These are phyloP conservation scores for Cladosporium cucumerinum DNA, from an alignment of 2,329 filamentous ascomycete genomes.

Conservation along the genomic window DNA sequence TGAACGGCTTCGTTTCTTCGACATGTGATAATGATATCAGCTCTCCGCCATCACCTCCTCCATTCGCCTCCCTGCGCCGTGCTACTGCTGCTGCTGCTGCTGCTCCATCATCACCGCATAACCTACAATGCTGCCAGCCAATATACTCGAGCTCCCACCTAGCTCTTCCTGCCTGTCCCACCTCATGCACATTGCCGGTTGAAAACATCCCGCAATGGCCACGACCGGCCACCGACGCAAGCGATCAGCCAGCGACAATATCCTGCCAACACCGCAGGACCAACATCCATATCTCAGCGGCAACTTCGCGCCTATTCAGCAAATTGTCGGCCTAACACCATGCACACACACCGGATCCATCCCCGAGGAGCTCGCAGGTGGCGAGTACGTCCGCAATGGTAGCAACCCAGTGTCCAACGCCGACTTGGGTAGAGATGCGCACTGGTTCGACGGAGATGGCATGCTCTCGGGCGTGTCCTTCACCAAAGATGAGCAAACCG, in stretches of 20 bases:
- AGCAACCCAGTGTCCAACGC: conserved; percentile 64
- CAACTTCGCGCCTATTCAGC: conserved; percentile 66
- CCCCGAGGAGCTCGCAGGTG: conserved; percentile 62
- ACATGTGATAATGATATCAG: conserved; percentile 18
- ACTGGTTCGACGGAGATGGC: conserved; percentile 74
- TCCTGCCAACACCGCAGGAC: conserved; percentile 31
- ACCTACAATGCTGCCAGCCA: not conserved
- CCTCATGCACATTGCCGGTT: not conserved
- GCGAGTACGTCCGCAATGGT: conserved; percentile 70
- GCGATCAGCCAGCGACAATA: conserved; percentile 27
- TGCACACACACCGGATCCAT: conserved; percentile 58
- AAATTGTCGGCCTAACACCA: conserved; percentile 53
- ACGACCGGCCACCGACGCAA: conserved; percentile 32
- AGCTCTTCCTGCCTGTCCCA: not conserved
- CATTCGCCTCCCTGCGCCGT: not conserved
- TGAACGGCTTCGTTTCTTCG: not conserved
- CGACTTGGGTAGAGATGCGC: conserved; percentile 59
- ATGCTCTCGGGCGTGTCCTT: conserved; percentile 70
- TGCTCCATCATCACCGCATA: not conserved
- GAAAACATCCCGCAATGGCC: conserved; percentile 9
- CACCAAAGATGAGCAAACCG: conserved; percentile 40
- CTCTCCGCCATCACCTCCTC: not conserved
- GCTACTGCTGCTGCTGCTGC: not conserved
- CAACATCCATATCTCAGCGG: conserved; percentile 55
- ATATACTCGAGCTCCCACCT: not conserved